Evolutionary conservation across 2,329 filamentous ascomycete species (phyloP), one percentile per base, ranked within the genome.

Genomic region (Cyphellophora attinorum): DNA sequence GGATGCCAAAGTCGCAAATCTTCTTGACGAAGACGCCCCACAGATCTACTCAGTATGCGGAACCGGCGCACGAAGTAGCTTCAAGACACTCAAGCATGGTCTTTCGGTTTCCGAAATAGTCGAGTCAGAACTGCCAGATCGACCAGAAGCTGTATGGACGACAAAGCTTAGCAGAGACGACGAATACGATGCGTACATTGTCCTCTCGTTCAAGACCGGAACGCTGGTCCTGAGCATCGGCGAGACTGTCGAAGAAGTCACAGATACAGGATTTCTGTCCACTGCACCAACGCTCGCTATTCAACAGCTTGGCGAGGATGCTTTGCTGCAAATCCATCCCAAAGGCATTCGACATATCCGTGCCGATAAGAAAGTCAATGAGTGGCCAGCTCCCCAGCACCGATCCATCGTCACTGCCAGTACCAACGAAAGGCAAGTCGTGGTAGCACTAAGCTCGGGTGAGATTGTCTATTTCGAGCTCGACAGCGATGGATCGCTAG

Each of bases 401-500:
- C 76, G 91, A 14, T 93, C 89, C 0, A 96, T 98, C 45, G 86
- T 96, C 30, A 85, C 89, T 6, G 93, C 89, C 19, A 81, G 89
- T 1, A 91, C 89, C 11, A 99, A 98, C 52, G 79, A 89, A 50
- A 77, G 84, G 27, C 91, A 99, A 60, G 85, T 98, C 16, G 86
- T 86, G 3, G 80, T 96, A 32, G 91, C 91, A 1, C 68, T 99
- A 16, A 96, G 88, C 54, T 95, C 88, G 6, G 89, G 89, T 23
- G 91, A 98, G 57, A 89, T 98, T 44, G 84, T 94, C 27, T 98
- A 96, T 55, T 98, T 98, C 49, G 93, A 98, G 56, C 89, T 95
- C 77, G 91, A 95, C 51, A 73, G 76, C 0, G 89, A 96, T 58
- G 88, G 88, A 18, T 83, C 83, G 3, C 68, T 96, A 19, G 85